These are phyloP conservation scores for Colletotrichum sp. DNA, from an alignment of 2,329 filamentous ascomycete species.

Conservation along the genomic window DNA sequence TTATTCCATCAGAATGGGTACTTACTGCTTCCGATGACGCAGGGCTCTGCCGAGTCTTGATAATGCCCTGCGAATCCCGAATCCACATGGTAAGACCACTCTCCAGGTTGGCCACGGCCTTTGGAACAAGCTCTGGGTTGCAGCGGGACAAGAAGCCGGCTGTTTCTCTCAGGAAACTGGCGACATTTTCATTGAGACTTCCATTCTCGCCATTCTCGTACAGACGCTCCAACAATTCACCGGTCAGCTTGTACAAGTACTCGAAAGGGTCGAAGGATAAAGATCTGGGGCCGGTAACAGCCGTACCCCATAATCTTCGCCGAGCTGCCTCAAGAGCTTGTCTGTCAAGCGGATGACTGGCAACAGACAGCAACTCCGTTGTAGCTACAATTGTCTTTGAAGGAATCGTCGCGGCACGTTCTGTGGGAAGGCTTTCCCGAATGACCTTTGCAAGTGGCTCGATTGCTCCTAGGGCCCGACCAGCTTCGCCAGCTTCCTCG, in stretches of 20 bases:
- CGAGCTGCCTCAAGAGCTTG: conserved; percentile 70
- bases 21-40: conserved; percentile 51
- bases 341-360: conserved; percentile 62
- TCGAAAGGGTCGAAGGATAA: conserved; percentile 67
- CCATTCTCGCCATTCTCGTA: conserved; percentile 54
- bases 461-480: conserved; percentile 68
- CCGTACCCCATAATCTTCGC: conserved; percentile 69
- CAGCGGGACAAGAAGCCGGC: conserved; percentile 57
- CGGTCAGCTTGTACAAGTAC: conserved; percentile 67
- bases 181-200: conserved; percentile 40
- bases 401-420: conserved; percentile 22
- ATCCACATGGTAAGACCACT: conserved; percentile 68
- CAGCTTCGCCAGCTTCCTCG: conserved; percentile 70
- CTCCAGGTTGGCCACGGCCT: conserved; percentile 66
- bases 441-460: conserved; percentile 72
- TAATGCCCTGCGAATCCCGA: conserved; percentile 55
- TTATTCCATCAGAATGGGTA: conserved; percentile 19
- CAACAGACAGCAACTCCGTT: conserved; percentile 48
- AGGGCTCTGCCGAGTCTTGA: conserved; percentile 46
- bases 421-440: conserved; percentile 36
- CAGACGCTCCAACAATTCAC: conserved; percentile 53
- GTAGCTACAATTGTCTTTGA: conserved; percentile 38
- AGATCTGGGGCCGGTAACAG: conserved; percentile 42
- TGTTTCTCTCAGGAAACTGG: conserved; percentile 58
- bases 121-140: conserved; percentile 54